Evolutionary conservation across 140 eudicot species (phyloP).

Genomic region (Anethum foeniculum): DNA sequence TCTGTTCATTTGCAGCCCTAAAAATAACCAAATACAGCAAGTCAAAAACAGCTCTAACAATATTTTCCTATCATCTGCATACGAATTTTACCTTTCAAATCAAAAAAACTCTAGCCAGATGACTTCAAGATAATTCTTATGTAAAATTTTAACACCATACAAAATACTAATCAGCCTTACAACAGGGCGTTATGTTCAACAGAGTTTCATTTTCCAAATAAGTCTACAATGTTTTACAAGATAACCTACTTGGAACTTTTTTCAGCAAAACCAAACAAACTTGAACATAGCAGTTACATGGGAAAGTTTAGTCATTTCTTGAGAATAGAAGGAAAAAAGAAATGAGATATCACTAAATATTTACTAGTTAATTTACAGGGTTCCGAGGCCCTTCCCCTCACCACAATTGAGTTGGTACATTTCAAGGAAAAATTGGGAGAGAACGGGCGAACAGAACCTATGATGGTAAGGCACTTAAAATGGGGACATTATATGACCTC

Average conservation of each 20-base stretch:
- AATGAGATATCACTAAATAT: background rate
- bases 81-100: background rate
- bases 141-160: too few species aligned
- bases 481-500: slow-evolving; percentile 25
- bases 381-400: background rate
- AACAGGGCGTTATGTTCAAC: background rate
- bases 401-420: background rate
- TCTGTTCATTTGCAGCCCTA: too few species aligned
- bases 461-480: slow-evolving; percentile 34
- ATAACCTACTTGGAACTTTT: background rate
- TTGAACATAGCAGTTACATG: background rate
- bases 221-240: background rate
- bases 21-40: too few species aligned
- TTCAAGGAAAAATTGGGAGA: background rate
- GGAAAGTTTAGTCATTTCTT: background rate
- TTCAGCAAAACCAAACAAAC: background rate
- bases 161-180: background rate
- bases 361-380: slow-evolving; percentile 2
- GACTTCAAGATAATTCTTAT: background rate
- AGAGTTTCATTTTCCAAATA: background rate
- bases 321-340: background rate
- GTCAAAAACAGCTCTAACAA: too few species aligned
- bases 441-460: slow-evolving; percentile 26
- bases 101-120: background rate
- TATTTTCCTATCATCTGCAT: background rate